Base-by-base conservation (phyloP, 805 yeast genomes). In the Kodamaea neixiangensis region DNA sequence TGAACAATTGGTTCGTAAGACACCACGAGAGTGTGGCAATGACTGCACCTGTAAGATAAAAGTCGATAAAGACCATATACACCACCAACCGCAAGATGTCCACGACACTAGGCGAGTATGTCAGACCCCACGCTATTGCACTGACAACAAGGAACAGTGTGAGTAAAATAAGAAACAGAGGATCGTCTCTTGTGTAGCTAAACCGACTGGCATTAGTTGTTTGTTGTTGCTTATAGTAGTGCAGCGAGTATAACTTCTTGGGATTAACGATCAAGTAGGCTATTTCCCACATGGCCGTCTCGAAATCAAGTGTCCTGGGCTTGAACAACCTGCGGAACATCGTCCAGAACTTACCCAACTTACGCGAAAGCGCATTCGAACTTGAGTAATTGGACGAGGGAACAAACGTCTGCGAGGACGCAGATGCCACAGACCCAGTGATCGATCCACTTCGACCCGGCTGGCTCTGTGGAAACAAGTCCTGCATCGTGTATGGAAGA, bases 281-380 rank as follows among this genome's bases (percentile, higher is more conserved):
- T 68, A 91, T 85, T 65, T 92, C 97, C 97, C 97, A 92, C 53
- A 84, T 77, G 11, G 97, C 97, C 1, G 96, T 88, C 66, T 92
- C 97, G 61, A 91, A 88, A 68, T 92, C 97, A 49, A 91, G 74
- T 0, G 96, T 85, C 7, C 85, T 87, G 1, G 96, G 92, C 57
- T 83, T 82, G 55, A 86, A 72, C 25, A 72, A 54, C 47, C 78
- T 59, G 47, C 61, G 62, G 44, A 63, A 48, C 73, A 73, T 69
- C 29, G 55, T 62, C 54, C 62, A 65, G 48, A 68, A 47, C 49
- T 61, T 66, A 22, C 58, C 57, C 46, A 67, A 56, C 45, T 53
- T 52, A 33, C 56, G 37, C 20, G 52, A 29, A 20, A 46, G 20
- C 18, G 33, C n/a, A 48, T 25, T 25, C 39, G 19, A 33, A 48